Evolutionary conservation across 2,329 filamentous ascomycete genomes (phyloP).

Genomic region (Fusarium citri): DNA sequence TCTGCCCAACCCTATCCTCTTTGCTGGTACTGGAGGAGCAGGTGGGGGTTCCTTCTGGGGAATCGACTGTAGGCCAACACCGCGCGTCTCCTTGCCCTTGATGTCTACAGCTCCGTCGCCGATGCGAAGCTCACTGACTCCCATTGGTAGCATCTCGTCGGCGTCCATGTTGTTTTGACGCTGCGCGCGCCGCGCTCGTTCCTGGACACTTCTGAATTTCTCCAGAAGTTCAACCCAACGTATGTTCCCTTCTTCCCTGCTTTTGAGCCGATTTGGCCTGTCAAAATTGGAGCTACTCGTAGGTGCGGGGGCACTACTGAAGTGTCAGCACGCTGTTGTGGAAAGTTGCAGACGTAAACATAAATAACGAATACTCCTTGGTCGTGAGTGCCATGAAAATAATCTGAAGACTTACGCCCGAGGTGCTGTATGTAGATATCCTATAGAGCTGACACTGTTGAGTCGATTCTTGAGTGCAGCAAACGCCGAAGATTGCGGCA

Average conservation of each 20-base stretch:
- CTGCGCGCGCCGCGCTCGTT: slow-evolving; percentile 80
- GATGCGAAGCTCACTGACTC: slow-evolving; percentile 56
- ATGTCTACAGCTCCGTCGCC: slow-evolving; percentile 56
- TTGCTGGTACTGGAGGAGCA: slow-evolving; percentile 60
- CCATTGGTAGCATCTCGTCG: slow-evolving; percentile 60
- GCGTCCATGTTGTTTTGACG: slow-evolving; percentile 64
- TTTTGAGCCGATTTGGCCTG: slow-evolving; percentile 81
- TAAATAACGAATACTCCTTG: background rate
- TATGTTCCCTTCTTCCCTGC: slow-evolving; percentile 84
- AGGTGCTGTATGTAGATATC: slow-evolving; percentile 86
- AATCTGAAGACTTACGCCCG: slow-evolving; percentile 69
- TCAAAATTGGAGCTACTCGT: slow-evolving; percentile 71
- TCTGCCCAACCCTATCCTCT: slow-evolving; percentile 73
- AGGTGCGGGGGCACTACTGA: slow-evolving; percentile 57
- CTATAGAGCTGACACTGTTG: slow-evolving; percentile 97
- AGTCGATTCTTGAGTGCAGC: slow-evolving; percentile 95
- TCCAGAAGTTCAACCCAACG: slow-evolving; percentile 94
- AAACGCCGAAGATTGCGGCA: slow-evolving; percentile 98
- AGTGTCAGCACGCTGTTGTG: slow-evolving; percentile 14
- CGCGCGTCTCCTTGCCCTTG: slow-evolving; percentile 57
- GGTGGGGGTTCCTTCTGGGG: slow-evolving; percentile 63
- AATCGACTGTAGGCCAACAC: slow-evolving; percentile 53
- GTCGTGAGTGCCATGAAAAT: background rate
- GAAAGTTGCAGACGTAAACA: background rate
- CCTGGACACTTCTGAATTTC: slow-evolving; percentile 92